phyloP scores from a whole-genome alignment of 441 rosid genomes.

The Erysimum cheiri region DNA sequence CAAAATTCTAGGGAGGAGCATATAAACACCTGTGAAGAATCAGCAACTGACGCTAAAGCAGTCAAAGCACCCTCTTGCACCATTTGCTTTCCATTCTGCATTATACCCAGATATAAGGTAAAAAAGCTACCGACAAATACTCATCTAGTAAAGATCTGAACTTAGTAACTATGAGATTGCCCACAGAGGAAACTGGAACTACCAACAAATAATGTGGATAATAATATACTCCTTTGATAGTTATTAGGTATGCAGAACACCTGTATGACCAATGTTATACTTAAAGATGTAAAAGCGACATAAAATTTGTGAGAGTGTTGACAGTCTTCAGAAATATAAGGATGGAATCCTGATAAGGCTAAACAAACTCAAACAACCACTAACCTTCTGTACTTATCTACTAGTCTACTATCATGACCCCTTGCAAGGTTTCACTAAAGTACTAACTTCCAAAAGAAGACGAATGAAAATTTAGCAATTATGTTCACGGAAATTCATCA shows the following conservation, averaged over 20 bases:
- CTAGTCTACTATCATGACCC: too few species aligned
- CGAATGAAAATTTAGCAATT: not conserved
- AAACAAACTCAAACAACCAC: constrained; percentile 8
- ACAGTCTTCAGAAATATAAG: constrained; percentile 11
- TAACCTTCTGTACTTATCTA: not conserved
- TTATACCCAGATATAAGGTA: constrained; percentile 21
- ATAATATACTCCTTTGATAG: not conserved
- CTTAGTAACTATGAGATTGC: constrained; percentile 2
- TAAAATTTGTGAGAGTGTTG: not conserved
- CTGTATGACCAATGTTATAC: not conserved
- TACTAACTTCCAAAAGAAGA: not conserved
- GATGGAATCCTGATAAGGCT: not conserved
- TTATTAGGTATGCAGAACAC: constrained; percentile 7
- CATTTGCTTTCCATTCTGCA: constrained; percentile 57
- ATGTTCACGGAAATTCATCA: not conserved
- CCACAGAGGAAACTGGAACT: not conserved
- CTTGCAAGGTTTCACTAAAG: too few species aligned
- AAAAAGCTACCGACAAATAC: not conserved
- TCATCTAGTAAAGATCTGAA: not conserved
- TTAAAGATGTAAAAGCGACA: not conserved
- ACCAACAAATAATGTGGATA: constrained; percentile 7
- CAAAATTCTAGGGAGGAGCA: constrained; percentile 1
- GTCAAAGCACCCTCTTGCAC: constrained; percentile 59
- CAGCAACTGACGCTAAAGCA: constrained; percentile 59
- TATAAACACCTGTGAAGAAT: constrained; percentile 51